Evolutionary conservation across 2,329 filamentous ascomycete genomes (phyloP), one percentile per base, ranked within the genome.

Genomic region (Rhytidhysteron rufulum): DNA sequence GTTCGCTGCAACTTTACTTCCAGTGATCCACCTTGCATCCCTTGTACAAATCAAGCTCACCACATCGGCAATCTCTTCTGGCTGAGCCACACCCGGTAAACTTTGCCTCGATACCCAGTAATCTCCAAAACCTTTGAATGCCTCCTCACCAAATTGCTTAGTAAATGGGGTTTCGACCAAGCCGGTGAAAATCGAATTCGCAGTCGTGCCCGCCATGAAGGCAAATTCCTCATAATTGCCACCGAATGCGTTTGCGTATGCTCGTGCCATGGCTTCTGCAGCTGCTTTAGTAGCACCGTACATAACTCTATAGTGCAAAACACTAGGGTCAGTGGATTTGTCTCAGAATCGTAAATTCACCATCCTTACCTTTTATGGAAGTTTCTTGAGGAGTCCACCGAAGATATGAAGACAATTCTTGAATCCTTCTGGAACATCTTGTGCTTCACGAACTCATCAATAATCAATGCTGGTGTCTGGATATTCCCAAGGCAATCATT

Each of bases 21-120:
- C 63, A 0, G 64, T 67, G 11, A 66, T 62, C 65, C 64, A 67
- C 37, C 63, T 45, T 0, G 55, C 59, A 40, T 63, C 62, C 0
- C 47, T 38, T 1, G 61, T 50, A n/a, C 61, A 65, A 5, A 67
- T 41, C 17, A 67, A 45, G 0, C 63, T 59, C 7, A 65, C 55
- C 1, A 61, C 62, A 48, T 63, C 60, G 3, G 64, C 64, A 11
- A 67, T 57, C 13, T 67, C 64, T 4, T 66, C 31, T 3, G 13
- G 31, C 31, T 33, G 31, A 5, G 15, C 31, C 16, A 33, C 5
- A 5, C n/a, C 11, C 4, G 31, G 31, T 4, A 33, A 11, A 33
- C 31, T 15, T 18, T 33, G 31, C 31, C 16, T n/a, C 4, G 31
- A 18, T 10, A 33, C 19, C 11, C 16, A 33, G 5, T 33, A n/a